Percentiles rank a stretch among this genome's conserved stretches.
These are phyloP conservation scores for Papilionanthe hybrid DNA, from an alignment of 116 monocot genomes.

Conservation along the genomic window DNA sequence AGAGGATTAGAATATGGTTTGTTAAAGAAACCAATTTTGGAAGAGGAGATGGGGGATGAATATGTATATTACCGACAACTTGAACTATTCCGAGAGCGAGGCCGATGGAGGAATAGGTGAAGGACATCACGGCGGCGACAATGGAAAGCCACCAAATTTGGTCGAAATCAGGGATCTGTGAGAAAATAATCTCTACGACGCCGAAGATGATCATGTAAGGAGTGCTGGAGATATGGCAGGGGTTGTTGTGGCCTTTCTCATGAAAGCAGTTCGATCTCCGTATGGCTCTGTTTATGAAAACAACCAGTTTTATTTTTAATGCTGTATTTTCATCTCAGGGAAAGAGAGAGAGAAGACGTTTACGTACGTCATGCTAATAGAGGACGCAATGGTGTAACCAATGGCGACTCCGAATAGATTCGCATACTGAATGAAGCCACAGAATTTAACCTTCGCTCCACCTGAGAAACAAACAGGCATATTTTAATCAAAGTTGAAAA, in stretches of 20 bases:
- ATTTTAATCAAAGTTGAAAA: neutral
- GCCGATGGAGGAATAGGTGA: slow-evolving; percentile 79
- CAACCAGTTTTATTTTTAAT: neutral
- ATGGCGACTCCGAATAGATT: slow-evolving; percentile 61
- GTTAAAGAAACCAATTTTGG: neutral
- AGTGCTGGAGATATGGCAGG: slow-evolving; percentile 61
- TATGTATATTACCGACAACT: slow-evolving; percentile 40
- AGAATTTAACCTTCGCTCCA: slow-evolving; percentile 49
- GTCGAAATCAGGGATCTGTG: slow-evolving; percentile 84
- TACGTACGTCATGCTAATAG: slow-evolving; percentile 70
- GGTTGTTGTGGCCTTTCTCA: slow-evolving; percentile 37
- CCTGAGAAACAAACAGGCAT: slow-evolving; percentile 19
- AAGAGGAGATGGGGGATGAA: neutral
- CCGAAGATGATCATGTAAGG: slow-evolving; percentile 82
- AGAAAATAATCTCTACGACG: slow-evolving; percentile 50
- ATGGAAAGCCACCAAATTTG: slow-evolving; percentile 91
- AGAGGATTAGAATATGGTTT: neutral
- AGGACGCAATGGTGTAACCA: slow-evolving; percentile 69
- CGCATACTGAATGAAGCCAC: slow-evolving; percentile 51
- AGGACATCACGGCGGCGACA: slow-evolving; percentile 89
- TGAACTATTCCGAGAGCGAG: slow-evolving; percentile 61
- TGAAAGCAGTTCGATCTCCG: slow-evolving; percentile 82
- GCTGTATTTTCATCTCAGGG: neutral
- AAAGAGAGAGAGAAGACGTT: neutral
- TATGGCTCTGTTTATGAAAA: slow-evolving; percentile 42